Evolutionary conservation across 345 rosid species (phyloP).

Genomic region (Gossypium longicalyx): DNA sequence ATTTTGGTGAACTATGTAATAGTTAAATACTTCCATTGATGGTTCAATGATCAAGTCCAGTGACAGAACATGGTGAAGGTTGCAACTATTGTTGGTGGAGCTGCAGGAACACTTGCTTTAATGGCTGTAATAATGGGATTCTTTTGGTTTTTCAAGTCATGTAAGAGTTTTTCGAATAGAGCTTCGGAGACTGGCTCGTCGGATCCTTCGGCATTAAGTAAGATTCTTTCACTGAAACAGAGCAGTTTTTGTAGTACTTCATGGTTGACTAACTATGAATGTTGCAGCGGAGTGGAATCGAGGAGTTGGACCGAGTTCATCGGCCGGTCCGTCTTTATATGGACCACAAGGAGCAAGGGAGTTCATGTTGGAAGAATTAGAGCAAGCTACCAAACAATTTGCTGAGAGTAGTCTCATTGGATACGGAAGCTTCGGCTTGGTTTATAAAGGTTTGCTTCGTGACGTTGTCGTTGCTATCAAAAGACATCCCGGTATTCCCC

Average conservation of each 20-base stretch:
- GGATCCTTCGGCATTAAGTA: slow-evolving; percentile 50
- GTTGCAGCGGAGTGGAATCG: slow-evolving; percentile 37
- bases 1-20: neutral
- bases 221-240: slow-evolving; percentile 2
- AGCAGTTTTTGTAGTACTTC: neutral
- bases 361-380: slow-evolving; percentile 54
- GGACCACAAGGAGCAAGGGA: slow-evolving; percentile 30
- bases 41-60: slow-evolving; percentile 29
- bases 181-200: slow-evolving; percentile 58
- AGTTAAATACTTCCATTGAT: slow-evolving; percentile 4
- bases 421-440: slow-evolving; percentile 48
- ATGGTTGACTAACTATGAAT: slow-evolving; percentile 1
- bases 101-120: slow-evolving; percentile 35
- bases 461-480: slow-evolving; percentile 56
- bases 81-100: slow-evolving; percentile 38
- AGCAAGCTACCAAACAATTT: slow-evolving; percentile 50
- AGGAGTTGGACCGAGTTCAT: slow-evolving; percentile 36
- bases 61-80: slow-evolving; percentile 38
- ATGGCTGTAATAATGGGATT: slow-evolving; percentile 29
- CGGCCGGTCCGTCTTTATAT: slow-evolving; percentile 20
- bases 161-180: slow-evolving; percentile 22
- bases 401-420: slow-evolving; percentile 43
- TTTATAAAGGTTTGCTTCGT: slow-evolving; percentile 47
- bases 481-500: slow-evolving; percentile 33
- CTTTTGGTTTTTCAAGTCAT: slow-evolving; percentile 40